phyloP scores from a whole-genome alignment of 257 asterid genomes.

The Jacaranda copaia region DNA sequence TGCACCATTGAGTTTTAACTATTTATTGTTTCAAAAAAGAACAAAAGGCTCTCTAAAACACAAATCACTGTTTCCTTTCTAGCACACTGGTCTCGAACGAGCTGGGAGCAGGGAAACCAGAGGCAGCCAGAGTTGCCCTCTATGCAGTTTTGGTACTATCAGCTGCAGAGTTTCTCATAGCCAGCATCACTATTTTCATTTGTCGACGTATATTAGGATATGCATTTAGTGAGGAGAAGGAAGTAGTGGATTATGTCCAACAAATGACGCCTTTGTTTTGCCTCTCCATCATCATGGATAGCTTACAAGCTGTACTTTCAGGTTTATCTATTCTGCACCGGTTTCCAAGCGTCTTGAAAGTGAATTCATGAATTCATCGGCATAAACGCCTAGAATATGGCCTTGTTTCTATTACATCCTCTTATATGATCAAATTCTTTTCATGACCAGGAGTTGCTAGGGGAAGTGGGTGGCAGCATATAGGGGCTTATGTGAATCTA shows the following conservation, averaged over 20 bases:
- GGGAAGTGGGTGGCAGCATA: slow-evolving; percentile 90
- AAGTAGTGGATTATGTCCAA: slow-evolving; percentile 57
- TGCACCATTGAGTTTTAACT: not conserved
- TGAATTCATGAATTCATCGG: not conserved
- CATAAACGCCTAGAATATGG: not conserved
- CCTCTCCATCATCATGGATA: slow-evolving; percentile 71
- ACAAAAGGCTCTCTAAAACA: not conserved
- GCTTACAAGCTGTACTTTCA: slow-evolving; percentile 68
- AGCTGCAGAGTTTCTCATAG: slow-evolving; percentile 57
- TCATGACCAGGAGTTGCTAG: slow-evolving; percentile 71
- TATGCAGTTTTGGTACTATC: slow-evolving; percentile 55
- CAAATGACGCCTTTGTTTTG: slow-evolving; percentile 75
- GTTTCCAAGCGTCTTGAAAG: not conserved
- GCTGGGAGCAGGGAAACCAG: slow-evolving; percentile 86
- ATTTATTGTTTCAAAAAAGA: too few relatives aligned
- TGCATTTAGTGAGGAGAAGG: slow-evolving; percentile 65
- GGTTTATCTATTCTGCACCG: slow-evolving; percentile 42
- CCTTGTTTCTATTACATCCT: not conserved
- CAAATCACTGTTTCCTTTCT: slow-evolving; percentile 7
- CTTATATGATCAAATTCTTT: not conserved
- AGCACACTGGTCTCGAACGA: slow-evolving; percentile 84
- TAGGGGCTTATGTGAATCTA: slow-evolving; percentile 85
- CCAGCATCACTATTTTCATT: slow-evolving; percentile 51
- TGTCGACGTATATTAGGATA: slow-evolving; percentile 68
- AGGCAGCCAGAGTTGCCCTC: slow-evolving; percentile 58